These are phyloP conservation scores for Rhizopogon roseolus DNA, from an alignment of 768 basidiomycete genomes.

Conservation along the genomic window DNA sequence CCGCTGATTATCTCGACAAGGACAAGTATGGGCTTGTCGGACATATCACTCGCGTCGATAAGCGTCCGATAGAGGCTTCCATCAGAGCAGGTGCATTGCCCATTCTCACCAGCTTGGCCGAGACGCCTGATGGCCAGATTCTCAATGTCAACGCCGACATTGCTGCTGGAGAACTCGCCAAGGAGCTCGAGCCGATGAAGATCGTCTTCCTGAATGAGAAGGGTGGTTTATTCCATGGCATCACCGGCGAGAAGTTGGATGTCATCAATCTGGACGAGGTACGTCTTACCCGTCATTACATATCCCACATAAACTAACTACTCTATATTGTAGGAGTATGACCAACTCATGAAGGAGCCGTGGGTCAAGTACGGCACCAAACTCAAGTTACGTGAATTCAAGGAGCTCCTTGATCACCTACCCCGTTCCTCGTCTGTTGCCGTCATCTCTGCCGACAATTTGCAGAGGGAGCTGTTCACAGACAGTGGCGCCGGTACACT, in stretches of 20 bases:
- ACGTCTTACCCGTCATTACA: conserved; percentile 4
- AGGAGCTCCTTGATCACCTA: conserved; percentile 96
- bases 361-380: conserved; percentile 99
- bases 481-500: conserved; percentile 97
- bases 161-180: conserved; percentile 95
- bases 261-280: conserved; percentile 98
- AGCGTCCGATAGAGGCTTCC: conserved; percentile 92
- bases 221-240: conserved; percentile 96
- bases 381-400: conserved; percentile 98
- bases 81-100: conserved; percentile 96
- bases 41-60: conserved; percentile 91
- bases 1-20: conserved; percentile 93
- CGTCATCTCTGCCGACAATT: conserved; percentile 86
- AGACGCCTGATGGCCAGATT: conserved; percentile 95
- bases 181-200: conserved; percentile 97
- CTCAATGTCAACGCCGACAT: conserved; percentile 99
- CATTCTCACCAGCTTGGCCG: conserved; percentile 92
- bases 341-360: conserved; percentile 92
- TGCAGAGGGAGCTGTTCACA: conserved; percentile 98
- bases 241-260: conserved; percentile 93
- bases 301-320: neutral
- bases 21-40: conserved; percentile 95
- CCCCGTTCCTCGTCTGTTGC: conserved; percentile 98
- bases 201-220: conserved; percentile 99
- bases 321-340: conserved; percentile 68